Evolutionary conservation across 1,284 basidiomycete genomes (phyloP).

Genomic region (Cronartium quercuum): DNA sequence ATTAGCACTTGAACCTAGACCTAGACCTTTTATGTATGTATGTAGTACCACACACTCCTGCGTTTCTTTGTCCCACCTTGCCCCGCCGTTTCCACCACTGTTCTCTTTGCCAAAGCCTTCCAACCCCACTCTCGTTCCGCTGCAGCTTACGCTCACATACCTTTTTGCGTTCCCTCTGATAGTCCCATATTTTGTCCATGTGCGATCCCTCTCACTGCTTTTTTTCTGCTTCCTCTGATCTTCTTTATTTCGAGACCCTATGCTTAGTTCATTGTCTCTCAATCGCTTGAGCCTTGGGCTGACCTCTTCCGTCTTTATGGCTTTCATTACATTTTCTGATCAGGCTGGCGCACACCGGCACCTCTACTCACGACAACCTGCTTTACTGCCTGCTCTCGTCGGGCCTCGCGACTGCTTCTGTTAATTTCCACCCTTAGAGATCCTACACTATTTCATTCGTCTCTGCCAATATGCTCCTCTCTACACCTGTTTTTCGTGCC

Average conservation of each 20-base stretch:
- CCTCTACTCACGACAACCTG: constrained; percentile 35
- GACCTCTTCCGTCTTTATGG: not conserved
- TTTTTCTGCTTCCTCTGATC: too few species aligned
- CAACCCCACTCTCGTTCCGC: too few species aligned
- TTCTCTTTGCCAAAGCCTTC: too few species aligned
- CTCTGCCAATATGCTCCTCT: not conserved
- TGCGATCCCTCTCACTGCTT: not conserved
- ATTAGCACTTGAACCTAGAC: not conserved
- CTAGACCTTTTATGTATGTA: too few species aligned
- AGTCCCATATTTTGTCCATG: not conserved
- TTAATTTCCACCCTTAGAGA: not conserved
- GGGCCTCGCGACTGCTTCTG: not conserved
- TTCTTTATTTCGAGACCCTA: too few species aligned
- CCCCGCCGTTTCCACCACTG: too few species aligned
- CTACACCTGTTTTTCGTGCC: not conserved
- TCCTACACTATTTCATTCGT: not conserved
- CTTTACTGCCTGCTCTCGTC: constrained; percentile 30
- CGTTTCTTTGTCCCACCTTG: too few species aligned
- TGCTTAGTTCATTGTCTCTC: too few species aligned
- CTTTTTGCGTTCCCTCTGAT: too few species aligned
- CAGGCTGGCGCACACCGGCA: constrained; percentile 23
- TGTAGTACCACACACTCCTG: too few species aligned
- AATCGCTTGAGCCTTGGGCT: not conserved
- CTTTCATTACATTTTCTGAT: not conserved
- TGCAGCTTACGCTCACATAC: too few species aligned